Percentiles rank a stretch among this genome's conserved stretches.
These are phyloP conservation scores for Tuber umbilicatum DNA, from an alignment of 495 filamentous ascomycete species.

Conservation along the genomic window DNA sequence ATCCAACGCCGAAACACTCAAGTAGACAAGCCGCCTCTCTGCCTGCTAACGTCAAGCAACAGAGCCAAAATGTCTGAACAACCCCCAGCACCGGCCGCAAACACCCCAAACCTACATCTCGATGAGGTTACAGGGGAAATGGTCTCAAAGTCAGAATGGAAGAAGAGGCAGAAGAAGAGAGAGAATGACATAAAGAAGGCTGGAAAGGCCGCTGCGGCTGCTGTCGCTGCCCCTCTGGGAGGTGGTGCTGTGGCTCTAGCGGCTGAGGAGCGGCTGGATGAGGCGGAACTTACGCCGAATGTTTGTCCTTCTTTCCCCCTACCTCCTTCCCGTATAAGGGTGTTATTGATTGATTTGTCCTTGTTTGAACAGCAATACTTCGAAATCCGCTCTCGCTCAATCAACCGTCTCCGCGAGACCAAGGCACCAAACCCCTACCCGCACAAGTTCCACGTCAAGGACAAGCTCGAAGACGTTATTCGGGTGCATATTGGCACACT, in stretches of 20 bases:
- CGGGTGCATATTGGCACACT: constrained; percentile 61
- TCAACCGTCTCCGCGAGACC: constrained; percentile 77
- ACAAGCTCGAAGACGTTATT: constrained; percentile 68
- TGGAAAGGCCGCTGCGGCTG: constrained; percentile 71
- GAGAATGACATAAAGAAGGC: constrained; percentile 80
- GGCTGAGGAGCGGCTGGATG: constrained; percentile 55
- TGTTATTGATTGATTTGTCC: background rate
- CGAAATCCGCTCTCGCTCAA: constrained; percentile 78
- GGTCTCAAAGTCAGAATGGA: constrained; percentile 81
- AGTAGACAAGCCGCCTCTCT: background rate
- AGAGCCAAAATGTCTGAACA: constrained; percentile 50
- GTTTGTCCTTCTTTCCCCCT: constrained; percentile 48
- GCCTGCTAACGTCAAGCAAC: background rate
- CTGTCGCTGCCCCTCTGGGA: constrained; percentile 63
- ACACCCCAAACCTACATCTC: constrained; percentile 66
- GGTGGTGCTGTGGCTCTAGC: constrained; percentile 53
- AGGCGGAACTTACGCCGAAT: constrained; percentile 83
- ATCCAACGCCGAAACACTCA: background rate
- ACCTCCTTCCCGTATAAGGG: background rate
- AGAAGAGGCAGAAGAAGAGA: constrained; percentile 91
- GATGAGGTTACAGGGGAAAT: constrained; percentile 82
- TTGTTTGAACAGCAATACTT: constrained; percentile 72
- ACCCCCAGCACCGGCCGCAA: constrained; percentile 44
- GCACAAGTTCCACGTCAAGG: constrained; percentile 89
- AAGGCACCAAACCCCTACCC: constrained; percentile 86